Evolutionary conservation across 306 rosid species (phyloP).

Genomic region (Casuarina equisetifolia): DNA sequence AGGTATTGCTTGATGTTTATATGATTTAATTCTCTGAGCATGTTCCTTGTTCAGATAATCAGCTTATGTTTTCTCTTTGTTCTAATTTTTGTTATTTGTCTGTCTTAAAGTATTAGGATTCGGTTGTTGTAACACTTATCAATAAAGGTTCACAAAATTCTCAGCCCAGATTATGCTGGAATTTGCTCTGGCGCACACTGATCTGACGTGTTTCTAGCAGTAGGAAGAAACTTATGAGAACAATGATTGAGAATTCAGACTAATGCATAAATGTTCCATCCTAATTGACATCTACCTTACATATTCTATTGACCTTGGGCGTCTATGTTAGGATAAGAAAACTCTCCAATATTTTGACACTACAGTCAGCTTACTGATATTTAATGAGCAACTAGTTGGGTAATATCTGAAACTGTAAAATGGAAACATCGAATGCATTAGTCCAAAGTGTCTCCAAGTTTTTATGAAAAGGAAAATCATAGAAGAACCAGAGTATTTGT

Average conservation of each 20-base stretch:
- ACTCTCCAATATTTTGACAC: not conserved
- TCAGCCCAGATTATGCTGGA: not conserved
- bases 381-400: not conserved
- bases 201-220: not conserved
- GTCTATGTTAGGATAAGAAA: not conserved
- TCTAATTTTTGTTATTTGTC: not conserved
- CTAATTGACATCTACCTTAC: not conserved
- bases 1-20: slow-evolving; percentile 45
- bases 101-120: not conserved
- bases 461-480: not conserved
- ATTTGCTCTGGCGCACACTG: not conserved
- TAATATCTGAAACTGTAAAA: not conserved
- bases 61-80: not conserved
- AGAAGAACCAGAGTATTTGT: not conserved
- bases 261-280: not conserved
- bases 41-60: not conserved
- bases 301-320: not conserved
- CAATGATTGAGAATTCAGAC: not conserved
- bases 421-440: not conserved
- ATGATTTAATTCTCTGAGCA: not conserved
- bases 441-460: not conserved
- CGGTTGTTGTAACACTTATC: not conserved
- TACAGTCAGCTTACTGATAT: not conserved
- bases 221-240: not conserved
- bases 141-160: not conserved